Percentiles rank a stretch among this genome's conserved stretches.
Conservation (phyloP, 257 asterid species). For the Rauvolfia tetraphylla region DNA sequence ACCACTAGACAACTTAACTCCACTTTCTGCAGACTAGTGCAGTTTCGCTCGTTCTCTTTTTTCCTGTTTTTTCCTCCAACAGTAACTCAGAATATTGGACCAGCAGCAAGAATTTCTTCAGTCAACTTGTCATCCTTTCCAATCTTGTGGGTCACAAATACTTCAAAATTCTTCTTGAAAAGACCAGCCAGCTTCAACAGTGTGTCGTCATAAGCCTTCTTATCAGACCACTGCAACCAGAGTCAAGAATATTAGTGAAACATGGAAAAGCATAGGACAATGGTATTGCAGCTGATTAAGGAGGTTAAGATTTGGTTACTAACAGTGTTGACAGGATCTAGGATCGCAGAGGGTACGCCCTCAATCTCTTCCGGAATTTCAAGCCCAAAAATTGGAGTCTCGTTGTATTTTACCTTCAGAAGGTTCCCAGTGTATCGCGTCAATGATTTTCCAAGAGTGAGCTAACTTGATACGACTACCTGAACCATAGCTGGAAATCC, state of each 20-base stretch:
- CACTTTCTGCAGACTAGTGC: neutral
- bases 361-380: conserved; percentile 72
- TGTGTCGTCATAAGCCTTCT: conserved; percentile 54
- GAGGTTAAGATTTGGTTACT: conserved; percentile 12
- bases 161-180: conserved; percentile 70
- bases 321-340: conserved; percentile 75
- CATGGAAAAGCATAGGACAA: neutral
- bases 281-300: neutral
- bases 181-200: conserved; percentile 68
- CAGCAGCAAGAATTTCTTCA: conserved; percentile 69
- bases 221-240: conserved; percentile 59
- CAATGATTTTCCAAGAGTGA: conserved; percentile 73
- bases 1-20: neutral
- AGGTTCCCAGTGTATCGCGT: conserved; percentile 67
- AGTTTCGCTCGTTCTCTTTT: neutral
- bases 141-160: conserved; percentile 51
- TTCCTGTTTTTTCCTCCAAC: too few relatives aligned
- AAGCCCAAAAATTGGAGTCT: conserved; percentile 69
- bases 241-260: neutral
- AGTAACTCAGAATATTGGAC: conserved; percentile 52
- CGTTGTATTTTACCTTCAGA: conserved; percentile 44
- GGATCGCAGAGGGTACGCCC: conserved; percentile 73
- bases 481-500: conserved; percentile 48
- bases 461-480: conserved; percentile 76
- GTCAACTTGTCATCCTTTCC: conserved; percentile 54